Evolutionary conservation across 2,329 filamentous ascomycete species (phyloP).

Genomic region (Xylaria sp.): DNA sequence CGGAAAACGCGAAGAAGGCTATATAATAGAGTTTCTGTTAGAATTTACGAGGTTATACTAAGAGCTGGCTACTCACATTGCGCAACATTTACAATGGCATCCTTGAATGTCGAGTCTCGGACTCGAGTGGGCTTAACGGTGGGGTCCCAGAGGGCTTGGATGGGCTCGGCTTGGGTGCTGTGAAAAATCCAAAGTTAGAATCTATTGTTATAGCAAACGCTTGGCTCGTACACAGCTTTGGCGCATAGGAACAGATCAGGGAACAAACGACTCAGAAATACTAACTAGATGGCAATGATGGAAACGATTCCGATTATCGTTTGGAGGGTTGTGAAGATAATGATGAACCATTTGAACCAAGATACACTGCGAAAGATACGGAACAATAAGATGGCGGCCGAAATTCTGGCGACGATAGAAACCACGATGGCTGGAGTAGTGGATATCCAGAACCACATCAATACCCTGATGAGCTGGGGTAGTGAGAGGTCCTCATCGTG

Average conservation of each 20-base stretch:
- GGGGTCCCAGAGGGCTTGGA: constrained; percentile 1
- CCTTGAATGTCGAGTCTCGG: neutral
- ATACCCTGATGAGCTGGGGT: neutral
- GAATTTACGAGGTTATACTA: neutral
- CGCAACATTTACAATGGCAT: neutral
- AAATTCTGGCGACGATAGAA: constrained; percentile 3
- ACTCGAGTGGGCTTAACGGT: neutral
- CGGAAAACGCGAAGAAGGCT: constrained; percentile 8
- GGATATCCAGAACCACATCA: constrained; percentile 9
- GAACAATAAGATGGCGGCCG: neutral
- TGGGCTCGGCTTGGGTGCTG: neutral
- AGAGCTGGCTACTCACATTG: neutral
- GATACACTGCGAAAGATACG: constrained; percentile 4
- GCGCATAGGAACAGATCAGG: too few relatives aligned
- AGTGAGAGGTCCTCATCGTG: constrained; percentile 3
- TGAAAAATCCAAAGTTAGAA: neutral
- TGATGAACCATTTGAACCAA: constrained; percentile 13
- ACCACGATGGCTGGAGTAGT: neutral
- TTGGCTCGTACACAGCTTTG: too few relatives aligned
- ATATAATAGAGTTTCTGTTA: neutral
- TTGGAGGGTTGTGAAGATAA: constrained; percentile 4
- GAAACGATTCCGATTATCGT: neutral
- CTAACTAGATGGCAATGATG: constrained; percentile 1
- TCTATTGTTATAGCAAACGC: too few relatives aligned
- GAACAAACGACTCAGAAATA: too few relatives aligned